Evolutionary conservation across 2,329 filamentous ascomycete species (phyloP).

Genomic region (Exophiala calicioides): DNA sequence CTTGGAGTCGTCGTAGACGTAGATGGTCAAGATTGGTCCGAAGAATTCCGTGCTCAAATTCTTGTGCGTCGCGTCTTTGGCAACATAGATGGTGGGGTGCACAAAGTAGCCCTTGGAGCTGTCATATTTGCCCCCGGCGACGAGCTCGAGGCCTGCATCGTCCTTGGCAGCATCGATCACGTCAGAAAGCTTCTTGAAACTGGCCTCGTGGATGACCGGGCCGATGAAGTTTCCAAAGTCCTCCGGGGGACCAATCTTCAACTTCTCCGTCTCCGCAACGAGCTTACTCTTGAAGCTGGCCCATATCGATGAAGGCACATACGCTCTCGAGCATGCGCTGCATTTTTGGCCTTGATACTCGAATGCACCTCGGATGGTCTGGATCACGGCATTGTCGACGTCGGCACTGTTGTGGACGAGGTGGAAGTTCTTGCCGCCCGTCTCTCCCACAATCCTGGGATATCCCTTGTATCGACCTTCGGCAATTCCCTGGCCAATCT

Average conservation of each 20-base stretch:
- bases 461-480: slow-evolving; percentile 76
- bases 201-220: slow-evolving; percentile 74
- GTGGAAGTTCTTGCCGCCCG: slow-evolving; percentile 86
- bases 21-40: slow-evolving; percentile 67
- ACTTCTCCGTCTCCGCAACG: slow-evolving; percentile 61
- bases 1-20: slow-evolving; percentile 70
- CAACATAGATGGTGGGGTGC: slow-evolving; percentile 72
- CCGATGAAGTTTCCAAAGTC: slow-evolving; percentile 73
- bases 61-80: slow-evolving; percentile 66
- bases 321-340: slow-evolving; percentile 72
- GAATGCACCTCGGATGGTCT: slow-evolving; percentile 77
- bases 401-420: slow-evolving; percentile 71
- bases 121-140: slow-evolving; percentile 73
- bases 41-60: slow-evolving; percentile 75
- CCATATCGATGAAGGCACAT: slow-evolving; percentile 72
- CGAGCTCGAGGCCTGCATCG: slow-evolving; percentile 66
- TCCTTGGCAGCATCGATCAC: slow-evolving; percentile 73
- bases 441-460: slow-evolving; percentile 79
- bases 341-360: slow-evolving; percentile 86
- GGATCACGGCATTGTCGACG: slow-evolving; percentile 69
- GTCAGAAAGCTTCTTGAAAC: slow-evolving; percentile 72
- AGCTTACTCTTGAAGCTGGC: slow-evolving; percentile 66
- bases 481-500: slow-evolving; percentile 75
- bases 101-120: slow-evolving; percentile 72
- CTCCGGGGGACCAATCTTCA: slow-evolving; percentile 67